These are phyloP conservation scores for Mortierella sp. DNA, from an alignment of 371 early-diverging fungal species.

Conservation along the genomic window DNA sequence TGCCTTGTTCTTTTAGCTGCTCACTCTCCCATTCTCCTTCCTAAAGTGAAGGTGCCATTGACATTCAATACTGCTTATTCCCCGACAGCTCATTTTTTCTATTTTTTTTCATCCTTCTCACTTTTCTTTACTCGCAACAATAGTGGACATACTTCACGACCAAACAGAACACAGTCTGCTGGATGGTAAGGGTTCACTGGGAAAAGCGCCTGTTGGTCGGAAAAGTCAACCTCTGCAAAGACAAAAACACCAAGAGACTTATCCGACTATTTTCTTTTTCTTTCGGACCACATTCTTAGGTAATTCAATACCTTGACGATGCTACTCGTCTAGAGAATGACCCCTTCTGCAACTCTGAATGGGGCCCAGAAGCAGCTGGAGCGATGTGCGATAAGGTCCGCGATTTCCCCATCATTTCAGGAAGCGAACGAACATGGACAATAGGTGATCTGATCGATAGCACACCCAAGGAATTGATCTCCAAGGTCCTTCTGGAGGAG, in stretches of 20 bases:
- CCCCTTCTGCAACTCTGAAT: conserved; percentile 17
- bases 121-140: background rate
- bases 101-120: too few species aligned
- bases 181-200: too few species aligned
- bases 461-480: conserved; percentile 9
- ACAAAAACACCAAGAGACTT: too few species aligned
- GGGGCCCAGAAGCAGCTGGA: conserved; percentile 22
- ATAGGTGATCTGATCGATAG: conserved; percentile 16
- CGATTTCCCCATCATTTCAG: conserved; percentile 7
- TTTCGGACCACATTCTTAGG: too few species aligned
- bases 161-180: conserved; percentile 5
- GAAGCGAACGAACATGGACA: conserved; percentile 6
- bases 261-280: too few species aligned
- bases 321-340: background rate
- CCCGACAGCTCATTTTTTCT: background rate
- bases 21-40: too few species aligned
- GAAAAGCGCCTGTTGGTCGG: too few species aligned
- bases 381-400: conserved; percentile 18
- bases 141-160: background rate
- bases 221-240: too few species aligned
- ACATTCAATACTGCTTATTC: too few species aligned
- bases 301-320: conserved; percentile 1
- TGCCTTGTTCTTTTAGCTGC: too few species aligned
- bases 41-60: too few species aligned
- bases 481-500: conserved; percentile 6